Evolutionary conservation across 2,329 filamentous ascomycete species (phyloP).

Genomic region (Colletotrichum neosansevieriae): DNA sequence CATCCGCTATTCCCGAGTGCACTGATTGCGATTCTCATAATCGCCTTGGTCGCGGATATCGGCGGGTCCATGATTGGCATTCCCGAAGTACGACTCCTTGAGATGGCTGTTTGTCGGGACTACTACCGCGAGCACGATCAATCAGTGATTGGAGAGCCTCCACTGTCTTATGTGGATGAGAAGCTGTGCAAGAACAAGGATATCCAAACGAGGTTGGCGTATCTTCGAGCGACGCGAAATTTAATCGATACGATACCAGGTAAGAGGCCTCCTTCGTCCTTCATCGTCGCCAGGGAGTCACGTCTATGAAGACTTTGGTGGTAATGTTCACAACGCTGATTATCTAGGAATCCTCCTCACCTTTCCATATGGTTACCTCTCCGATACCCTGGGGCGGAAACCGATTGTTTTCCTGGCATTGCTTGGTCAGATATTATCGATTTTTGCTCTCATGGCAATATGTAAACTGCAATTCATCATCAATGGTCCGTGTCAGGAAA

Average conservation of each 20-base stretch:
- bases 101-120: constrained; percentile 22
- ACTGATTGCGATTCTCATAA: not conserved
- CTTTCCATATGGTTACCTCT: constrained; percentile 6
- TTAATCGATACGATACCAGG: constrained; percentile 4
- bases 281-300: too few relatives aligned
- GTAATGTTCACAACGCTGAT: not conserved
- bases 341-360: constrained; percentile 9
- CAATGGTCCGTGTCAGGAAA: not conserved
- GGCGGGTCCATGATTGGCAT: not conserved
- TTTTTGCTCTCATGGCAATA: not conserved
- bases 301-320: not conserved
- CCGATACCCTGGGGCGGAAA: not conserved
- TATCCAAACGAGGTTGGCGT: constrained; percentile 17
- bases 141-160: constrained; percentile 4
- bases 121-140: constrained; percentile 15
- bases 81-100: not conserved
- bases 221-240: constrained; percentile 3
- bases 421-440: not conserved
- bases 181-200: constrained; percentile 2
- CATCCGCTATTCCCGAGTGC: not conserved
- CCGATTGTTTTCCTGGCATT: not conserved
- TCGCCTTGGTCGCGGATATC: not conserved
- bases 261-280: not conserved
- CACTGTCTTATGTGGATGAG: constrained; percentile 8
- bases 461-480: not conserved